Evolutionary conservation across 495 filamentous ascomycete species (phyloP).

Genomic region (Pseudevernia furfuracea): DNA sequence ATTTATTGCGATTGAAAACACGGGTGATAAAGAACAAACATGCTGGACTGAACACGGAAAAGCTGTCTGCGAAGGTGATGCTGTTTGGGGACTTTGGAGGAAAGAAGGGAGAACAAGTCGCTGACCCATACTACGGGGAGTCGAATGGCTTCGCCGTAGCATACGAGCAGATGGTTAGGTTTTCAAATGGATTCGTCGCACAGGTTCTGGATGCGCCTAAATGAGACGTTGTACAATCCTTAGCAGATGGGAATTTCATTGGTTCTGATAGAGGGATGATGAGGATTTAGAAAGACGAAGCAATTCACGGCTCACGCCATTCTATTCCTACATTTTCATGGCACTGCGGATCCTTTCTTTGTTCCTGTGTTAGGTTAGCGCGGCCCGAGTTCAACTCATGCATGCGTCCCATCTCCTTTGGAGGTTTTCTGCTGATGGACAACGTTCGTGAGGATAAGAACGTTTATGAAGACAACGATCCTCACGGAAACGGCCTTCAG

Average conservation of each 20-base stretch:
- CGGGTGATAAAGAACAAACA: slow-evolving; percentile 45
- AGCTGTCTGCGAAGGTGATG: slow-evolving; percentile 44
- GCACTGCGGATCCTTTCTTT: background rate
- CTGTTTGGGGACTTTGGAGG: slow-evolving; percentile 79
- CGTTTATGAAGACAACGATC: background rate
- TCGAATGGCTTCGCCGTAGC: slow-evolving; percentile 75
- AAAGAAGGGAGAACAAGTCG: slow-evolving; percentile 61
- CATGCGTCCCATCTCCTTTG: background rate
- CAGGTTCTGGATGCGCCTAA: slow-evolving; percentile 25
- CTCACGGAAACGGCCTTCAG: background rate
- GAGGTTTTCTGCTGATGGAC: background rate
- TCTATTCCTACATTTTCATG: background rate
- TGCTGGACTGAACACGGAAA: slow-evolving; percentile 35
- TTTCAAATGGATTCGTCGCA: slow-evolving; percentile 68
- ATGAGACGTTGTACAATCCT: background rate
- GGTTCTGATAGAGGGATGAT: background rate
- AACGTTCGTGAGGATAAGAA: background rate
- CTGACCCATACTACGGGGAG: slow-evolving; percentile 89
- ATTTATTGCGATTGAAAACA: slow-evolving; percentile 54
- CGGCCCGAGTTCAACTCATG: background rate
- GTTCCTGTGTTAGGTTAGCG: background rate
- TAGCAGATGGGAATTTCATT: background rate
- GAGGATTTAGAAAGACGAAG: background rate
- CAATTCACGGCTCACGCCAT: background rate
- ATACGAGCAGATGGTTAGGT: slow-evolving; percentile 73